These are phyloP conservation scores for Trichophyton mentagrophytes DNA, from an alignment of 2,329 filamentous ascomycete genomes.

Conservation along the genomic window DNA sequence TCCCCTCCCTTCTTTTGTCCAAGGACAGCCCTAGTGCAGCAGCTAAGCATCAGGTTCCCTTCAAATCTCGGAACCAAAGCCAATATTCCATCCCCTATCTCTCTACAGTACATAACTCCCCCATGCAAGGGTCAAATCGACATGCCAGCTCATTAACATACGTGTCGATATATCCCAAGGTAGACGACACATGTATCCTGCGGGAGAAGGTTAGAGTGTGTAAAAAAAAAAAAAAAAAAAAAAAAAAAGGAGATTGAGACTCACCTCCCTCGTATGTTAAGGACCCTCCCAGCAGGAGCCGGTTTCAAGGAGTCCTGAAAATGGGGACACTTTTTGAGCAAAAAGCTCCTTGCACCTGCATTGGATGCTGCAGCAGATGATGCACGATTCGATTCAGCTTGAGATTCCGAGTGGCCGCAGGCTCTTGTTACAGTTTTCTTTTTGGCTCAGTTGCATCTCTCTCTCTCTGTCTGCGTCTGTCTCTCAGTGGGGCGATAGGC, in stretches of 20 bases:
- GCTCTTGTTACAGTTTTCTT: neutral
- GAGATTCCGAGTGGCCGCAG: neutral
- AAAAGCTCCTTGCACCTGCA: slow-evolving; percentile 1
- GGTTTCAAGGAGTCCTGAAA: neutral
- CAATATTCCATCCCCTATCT: neutral
- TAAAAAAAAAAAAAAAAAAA: no score
- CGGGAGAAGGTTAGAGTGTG: neutral
- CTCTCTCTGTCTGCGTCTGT: neutral
- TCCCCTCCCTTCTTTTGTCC: no score
- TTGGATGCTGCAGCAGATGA: neutral
- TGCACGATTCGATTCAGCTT: neutral
- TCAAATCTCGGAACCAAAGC: neutral
- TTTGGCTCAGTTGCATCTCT: neutral
- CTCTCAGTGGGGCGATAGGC: neutral
- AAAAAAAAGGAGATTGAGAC: no score
- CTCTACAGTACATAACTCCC: neutral
- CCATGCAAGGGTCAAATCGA: neutral
- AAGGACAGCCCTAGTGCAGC: neutral
- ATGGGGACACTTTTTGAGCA: neutral
- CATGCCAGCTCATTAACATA: neutral
- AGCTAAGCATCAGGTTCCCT: neutral
- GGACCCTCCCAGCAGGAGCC: no score
- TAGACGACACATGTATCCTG: neutral
- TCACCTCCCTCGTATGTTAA: no score
- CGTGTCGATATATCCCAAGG: neutral